Conservation (phyloP, 257 asterid species). For the Solanum clarkiae region DNA sequence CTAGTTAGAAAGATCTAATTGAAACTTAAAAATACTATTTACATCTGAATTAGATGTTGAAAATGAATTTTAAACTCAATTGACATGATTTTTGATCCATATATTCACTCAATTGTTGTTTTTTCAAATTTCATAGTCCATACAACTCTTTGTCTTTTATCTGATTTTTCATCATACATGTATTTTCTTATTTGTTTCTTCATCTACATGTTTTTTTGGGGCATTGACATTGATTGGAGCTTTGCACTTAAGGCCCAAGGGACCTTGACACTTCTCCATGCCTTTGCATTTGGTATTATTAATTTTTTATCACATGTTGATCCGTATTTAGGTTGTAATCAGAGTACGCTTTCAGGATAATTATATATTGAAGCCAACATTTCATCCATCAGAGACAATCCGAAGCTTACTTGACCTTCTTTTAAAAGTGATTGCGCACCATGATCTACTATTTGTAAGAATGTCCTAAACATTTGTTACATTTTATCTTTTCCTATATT, state of each 20-base stretch:
- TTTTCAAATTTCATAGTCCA: neutral
- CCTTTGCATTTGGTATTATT: neutral
- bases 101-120: neutral
- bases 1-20: neutral
- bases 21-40: neutral
- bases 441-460: conserved; percentile 67
- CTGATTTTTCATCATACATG: neutral
- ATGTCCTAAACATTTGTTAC: neutral
- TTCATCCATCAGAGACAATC: conserved; percentile 80
- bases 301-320: neutral
- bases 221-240: neutral
- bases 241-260: neutral
- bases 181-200: neutral
- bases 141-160: neutral
- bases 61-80: neutral
- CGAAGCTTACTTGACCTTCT: conserved; percentile 72
- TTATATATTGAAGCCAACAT: conserved; percentile 64
- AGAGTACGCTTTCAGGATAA: conserved; percentile 93
- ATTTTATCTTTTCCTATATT: neutral
- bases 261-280: neutral
- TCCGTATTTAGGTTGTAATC: conserved; percentile 49
- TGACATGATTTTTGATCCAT: neutral
- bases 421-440: conserved; percentile 43
- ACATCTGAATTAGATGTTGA: neutral
- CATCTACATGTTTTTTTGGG: neutral